Base-by-base conservation (phyloP, 768 basidiomycete species). In the Lentinula sp. region DNA sequence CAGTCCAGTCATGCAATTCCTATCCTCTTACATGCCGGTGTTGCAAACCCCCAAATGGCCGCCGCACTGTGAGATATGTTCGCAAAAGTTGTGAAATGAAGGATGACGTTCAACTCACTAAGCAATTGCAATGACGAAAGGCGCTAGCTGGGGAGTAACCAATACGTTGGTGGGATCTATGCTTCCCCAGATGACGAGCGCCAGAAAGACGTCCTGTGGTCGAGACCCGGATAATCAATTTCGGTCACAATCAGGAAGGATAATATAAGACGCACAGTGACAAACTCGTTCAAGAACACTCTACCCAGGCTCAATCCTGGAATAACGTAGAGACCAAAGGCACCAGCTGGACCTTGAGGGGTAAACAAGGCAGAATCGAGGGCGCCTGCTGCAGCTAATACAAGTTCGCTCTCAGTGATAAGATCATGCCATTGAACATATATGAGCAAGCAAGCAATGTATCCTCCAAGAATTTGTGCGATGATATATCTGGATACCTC, bases 401-500 rank as follows among this genome's bases (percentile, higher is more conserved):
- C 64, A 15, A 43, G 64, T 35, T 37, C 37, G 63, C 71, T 45
- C 63, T 82, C 81, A 52, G 70, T 64, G 40, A 90, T 75, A 52
- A 78, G 60, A 49, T 79, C 73, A 62, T 80, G 80, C 75, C 85
- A 91, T 65, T 89, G 85, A 5, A 76, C 75, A 67, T 89, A 89
- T 54, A 86, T 69, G 50, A 85, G 61, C 42, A 87, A 71, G 59
- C 80, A 82, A 0, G 85, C 88, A 63, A 89, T 69, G 64, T 84
- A 88, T 11, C 79, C 84, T 4, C 88, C 89, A 4, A 87, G 63
- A 62, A 87, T 77, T 67, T 91, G 89, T 0, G 86, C 81, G 11
- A 80, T 45, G 61, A 89, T 85, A 66, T 87, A 89, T 70, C 86
- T 88, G 46, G 9, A 23, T 48, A 18, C 46, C 6, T 48, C 46